Evolutionary conservation across 73 alveolate species (phyloP).

Genomic region (Uronychia setigera): DNA sequence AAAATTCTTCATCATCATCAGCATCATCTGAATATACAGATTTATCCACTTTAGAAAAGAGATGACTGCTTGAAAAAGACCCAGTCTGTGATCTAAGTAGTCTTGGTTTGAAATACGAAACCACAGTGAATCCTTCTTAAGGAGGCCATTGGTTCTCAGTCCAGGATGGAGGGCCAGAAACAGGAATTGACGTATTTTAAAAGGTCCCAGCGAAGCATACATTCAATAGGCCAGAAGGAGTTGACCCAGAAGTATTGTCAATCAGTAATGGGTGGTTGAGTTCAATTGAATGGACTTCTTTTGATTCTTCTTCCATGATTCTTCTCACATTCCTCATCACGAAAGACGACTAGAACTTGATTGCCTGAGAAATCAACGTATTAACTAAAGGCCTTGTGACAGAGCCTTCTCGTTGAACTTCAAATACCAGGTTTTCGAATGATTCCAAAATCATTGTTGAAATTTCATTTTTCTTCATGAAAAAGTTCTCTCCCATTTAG

Average conservation of each 20-base stretch:
- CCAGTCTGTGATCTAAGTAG: neutral
- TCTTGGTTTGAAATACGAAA: neutral
- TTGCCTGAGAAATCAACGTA: too few relatives aligned
- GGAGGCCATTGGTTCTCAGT: neutral
- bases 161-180: too few relatives aligned
- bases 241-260: neutral
- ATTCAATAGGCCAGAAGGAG: neutral
- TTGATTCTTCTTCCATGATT: neutral
- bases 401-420: too few relatives aligned
- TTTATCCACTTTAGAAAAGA: neutral
- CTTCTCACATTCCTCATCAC: too few relatives aligned
- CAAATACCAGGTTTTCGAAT: too few relatives aligned
- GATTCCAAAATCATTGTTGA: too few relatives aligned
- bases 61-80: too few relatives aligned
- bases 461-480: too few relatives aligned
- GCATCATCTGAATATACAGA: neutral
- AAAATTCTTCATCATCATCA: too few relatives aligned
- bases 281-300: neutral
- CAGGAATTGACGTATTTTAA: neutral
- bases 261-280: neutral
- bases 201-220: neutral
- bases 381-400: too few relatives aligned
- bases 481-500: too few relatives aligned
- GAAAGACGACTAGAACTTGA: too few relatives aligned
- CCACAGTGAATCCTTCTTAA: neutral